Evolutionary conservation across 2,329 filamentous ascomycete species (phyloP), one percentile per base, ranked within the genome.

Genomic region (Aotearoamyces nothofagi): DNA sequence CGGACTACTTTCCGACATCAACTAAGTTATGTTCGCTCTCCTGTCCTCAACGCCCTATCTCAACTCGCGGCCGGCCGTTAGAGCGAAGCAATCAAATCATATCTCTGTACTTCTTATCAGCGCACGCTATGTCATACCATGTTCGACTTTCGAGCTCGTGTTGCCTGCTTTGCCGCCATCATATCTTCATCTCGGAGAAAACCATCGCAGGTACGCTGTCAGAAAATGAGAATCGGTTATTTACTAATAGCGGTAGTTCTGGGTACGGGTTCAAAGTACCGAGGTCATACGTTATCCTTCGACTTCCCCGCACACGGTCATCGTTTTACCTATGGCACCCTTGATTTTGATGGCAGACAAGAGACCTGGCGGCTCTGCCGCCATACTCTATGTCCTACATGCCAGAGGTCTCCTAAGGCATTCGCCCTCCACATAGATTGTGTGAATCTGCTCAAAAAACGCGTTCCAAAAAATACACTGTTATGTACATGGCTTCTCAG

Each of bases 101-200:
- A n/a, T n/a, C n/a, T n/a, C n/a, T n/a, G n/a, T n/a, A n/a, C n/a
- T n/a, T 22, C 19, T 22, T 22, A n/a, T 22, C 19, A 22, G 19
- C 8, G 19, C 8, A n/a, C 19, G 19, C n/a, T 22, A 22, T 22
- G 26, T 15, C 16, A 17, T 19, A 22, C 26, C 26, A 28, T 19
- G 26, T 28, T 13, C 15, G 13, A 12, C 26, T 28, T 19, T 17
- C 14, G 26, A 28, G 19, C 10, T 19, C 19, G 26, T 28, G 26
- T 28, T 28, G 26, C 17, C 17, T 22, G 26, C 26, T 28, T 28
- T 28, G 26, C 26, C 26, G 26, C 15, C 9, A 28, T 19, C 26
- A 9, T 28, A 19, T 28, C 19, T 17, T 13, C 19, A 17, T 28
- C 19, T 22, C 15, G 19, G 26, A 28, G 19, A 28, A 28, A 14